Evolutionary conservation across 345 rosid species (phyloP).

Genomic region (Pugionium cornutum): DNA sequence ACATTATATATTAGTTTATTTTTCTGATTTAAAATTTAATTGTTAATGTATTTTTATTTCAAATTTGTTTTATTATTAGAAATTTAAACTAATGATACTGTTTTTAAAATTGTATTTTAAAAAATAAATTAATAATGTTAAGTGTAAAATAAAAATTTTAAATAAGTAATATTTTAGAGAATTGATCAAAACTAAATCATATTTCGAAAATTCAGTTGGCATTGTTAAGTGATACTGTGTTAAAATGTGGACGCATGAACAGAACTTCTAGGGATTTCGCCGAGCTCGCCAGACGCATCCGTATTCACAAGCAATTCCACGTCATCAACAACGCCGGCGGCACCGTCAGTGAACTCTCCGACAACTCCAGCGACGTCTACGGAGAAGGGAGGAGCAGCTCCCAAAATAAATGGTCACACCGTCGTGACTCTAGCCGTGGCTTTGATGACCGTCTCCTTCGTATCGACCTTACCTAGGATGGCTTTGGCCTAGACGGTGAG

Average conservation of each 20-base stretch:
- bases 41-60: too few species aligned
- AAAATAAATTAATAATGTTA: too few species aligned
- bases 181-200: background rate
- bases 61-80: too few species aligned
- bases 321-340: slow-evolving; percentile 31
- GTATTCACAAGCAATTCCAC: slow-evolving; percentile 50
- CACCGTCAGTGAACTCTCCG: slow-evolving; percentile 33
- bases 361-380: slow-evolving; percentile 25
- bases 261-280: slow-evolving; percentile 79
- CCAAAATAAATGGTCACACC: slow-evolving; percentile 23
- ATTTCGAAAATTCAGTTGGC: background rate
- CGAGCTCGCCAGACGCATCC: slow-evolving; percentile 79
- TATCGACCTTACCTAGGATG: slow-evolving; percentile 25
- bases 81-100: too few species aligned
- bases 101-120: too few species aligned
- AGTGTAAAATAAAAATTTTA: too few species aligned
- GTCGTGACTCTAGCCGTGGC: slow-evolving; percentile 25
- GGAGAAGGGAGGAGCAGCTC: slow-evolving; percentile 29
- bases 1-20: too few species aligned
- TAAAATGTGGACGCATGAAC: slow-evolving; percentile 32
- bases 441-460: slow-evolving; percentile 38
- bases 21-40: too few species aligned
- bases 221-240: slow-evolving; percentile 15
- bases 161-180: too few species aligned
- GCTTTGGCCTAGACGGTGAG: slow-evolving; percentile 8